Percentiles rank a stretch among this genome's conserved stretches.
Evolutionary conservation across 345 rosid species (phyloP).

Genomic region (Citrus unshiu): DNA sequence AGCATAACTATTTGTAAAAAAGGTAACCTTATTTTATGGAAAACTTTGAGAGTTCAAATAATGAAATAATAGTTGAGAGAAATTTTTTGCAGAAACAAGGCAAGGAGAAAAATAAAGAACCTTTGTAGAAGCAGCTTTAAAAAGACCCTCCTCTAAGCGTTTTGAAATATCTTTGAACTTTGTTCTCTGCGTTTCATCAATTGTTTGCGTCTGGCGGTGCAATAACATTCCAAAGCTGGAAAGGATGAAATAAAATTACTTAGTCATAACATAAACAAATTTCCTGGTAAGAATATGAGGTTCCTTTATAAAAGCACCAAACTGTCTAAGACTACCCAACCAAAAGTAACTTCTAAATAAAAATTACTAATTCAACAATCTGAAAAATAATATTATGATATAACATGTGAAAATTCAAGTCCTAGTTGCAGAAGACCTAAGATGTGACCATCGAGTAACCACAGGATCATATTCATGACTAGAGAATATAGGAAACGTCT

Average conservation of each 20-base stretch:
- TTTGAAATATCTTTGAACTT: conserved; percentile 57
- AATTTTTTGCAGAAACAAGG: neutral
- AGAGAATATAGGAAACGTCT: neutral
- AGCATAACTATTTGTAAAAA: neutral
- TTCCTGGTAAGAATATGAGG: neutral
- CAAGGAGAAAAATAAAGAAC: conserved; percentile 26
- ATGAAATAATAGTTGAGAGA: neutral
- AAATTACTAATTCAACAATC: neutral
- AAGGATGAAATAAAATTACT: conserved; percentile 16
- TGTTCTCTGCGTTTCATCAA: conserved; percentile 40
- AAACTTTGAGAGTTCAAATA: neutral
- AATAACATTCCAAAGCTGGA: conserved; percentile 48
- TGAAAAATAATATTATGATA: neutral
- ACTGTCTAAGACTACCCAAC: neutral
- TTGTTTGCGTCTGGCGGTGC: conserved; percentile 44
- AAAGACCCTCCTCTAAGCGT: conserved; percentile 88
- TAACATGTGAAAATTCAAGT: neutral
- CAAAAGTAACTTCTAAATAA: neutral
- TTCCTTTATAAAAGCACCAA: neutral
- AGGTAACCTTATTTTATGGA: neutral
- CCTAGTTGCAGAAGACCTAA: neutral
- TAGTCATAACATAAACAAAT: neutral
- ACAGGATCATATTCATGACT: neutral
- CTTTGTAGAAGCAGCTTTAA: conserved; percentile 65
- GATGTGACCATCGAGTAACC: neutral